Conservation (phyloP, 179 eudicot species). For the Actinidia arguta region DNA sequence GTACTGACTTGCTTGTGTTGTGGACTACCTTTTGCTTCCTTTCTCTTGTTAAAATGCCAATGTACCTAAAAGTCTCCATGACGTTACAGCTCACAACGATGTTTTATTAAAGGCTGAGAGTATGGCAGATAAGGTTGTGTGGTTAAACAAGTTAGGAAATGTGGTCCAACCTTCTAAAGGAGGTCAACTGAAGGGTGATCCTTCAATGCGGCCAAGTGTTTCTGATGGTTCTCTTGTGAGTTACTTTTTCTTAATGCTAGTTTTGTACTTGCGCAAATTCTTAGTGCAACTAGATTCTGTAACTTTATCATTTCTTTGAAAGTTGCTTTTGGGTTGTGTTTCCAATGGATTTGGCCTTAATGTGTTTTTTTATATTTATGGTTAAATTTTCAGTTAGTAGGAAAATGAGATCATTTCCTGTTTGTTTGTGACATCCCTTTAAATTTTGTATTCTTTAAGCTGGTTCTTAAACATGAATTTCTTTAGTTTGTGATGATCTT, state of each 20-base stretch:
- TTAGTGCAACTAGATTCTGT: background rate
- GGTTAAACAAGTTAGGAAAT: conserved; percentile 84
- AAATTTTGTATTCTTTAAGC: background rate
- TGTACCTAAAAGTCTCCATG: conserved; percentile 16
- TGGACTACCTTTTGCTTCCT: conserved; percentile 14
- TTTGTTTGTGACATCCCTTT: background rate
- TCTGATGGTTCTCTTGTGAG: conserved; percentile 99
- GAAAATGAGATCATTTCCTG: background rate
- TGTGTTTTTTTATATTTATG: background rate
- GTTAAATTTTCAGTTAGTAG: background rate
- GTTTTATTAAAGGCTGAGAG: conserved; percentile 95
- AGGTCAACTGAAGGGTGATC: conserved; percentile 70
- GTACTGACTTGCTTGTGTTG: background rate
- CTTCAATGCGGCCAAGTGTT: conserved; percentile 81
- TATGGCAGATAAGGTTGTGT: conserved; percentile 81
- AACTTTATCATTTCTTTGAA: background rate
- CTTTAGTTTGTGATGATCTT: background rate
- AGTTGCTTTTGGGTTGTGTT: background rate
- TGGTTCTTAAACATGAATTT: background rate
- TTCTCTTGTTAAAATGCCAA: conserved; percentile 9
- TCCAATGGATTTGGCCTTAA: background rate
- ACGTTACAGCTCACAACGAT: conserved; percentile 87
- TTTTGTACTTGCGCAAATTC: conserved; percentile 2
- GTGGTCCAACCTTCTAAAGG: conserved; percentile 68
- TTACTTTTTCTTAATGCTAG: background rate